phyloP scores from a whole-genome alignment of 352 stramenopile species.

The Phytopythium vexans region DNA sequence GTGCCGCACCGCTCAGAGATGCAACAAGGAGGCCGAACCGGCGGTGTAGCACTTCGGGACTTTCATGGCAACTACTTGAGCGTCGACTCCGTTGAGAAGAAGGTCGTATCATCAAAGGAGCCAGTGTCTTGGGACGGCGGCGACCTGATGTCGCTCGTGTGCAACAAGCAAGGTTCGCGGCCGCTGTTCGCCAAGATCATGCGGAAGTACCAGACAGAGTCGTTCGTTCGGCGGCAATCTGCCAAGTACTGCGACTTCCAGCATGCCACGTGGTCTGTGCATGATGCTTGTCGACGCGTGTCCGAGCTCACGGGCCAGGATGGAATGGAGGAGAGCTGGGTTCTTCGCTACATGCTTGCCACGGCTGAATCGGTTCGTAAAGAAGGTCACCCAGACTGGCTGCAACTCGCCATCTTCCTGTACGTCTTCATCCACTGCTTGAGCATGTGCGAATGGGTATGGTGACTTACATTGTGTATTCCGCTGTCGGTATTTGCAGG shows the following conservation, averaged over 20 bases:
- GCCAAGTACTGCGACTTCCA: constrained; percentile 45
- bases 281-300: constrained; percentile 55
- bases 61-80: constrained; percentile 80
- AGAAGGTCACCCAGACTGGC: constrained; percentile 77
- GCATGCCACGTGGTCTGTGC: constrained; percentile 51
- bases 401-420: constrained; percentile 75
- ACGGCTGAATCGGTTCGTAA: constrained; percentile 52
- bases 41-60: constrained; percentile 62
- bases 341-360: constrained; percentile 72
- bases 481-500: constrained; percentile 8
- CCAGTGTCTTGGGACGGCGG: constrained; percentile 66
- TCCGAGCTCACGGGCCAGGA: constrained; percentile 61
- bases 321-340: constrained; percentile 40
- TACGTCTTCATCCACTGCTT: constrained; percentile 16
- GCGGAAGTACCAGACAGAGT: constrained; percentile 67
- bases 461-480: neutral
- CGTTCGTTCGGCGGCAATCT: constrained; percentile 46
- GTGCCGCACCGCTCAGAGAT: constrained; percentile 45
- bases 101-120: constrained; percentile 36
- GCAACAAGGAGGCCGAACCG: neutral
- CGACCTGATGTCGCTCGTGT: constrained; percentile 72
- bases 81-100: constrained; percentile 43
- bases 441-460: neutral
- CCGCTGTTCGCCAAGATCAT: constrained; percentile 67
- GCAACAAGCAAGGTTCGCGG: constrained; percentile 48